These are phyloP conservation scores for Acer yangbiense DNA, from an alignment of 345 rosid species.

Conservation along the genomic window DNA sequence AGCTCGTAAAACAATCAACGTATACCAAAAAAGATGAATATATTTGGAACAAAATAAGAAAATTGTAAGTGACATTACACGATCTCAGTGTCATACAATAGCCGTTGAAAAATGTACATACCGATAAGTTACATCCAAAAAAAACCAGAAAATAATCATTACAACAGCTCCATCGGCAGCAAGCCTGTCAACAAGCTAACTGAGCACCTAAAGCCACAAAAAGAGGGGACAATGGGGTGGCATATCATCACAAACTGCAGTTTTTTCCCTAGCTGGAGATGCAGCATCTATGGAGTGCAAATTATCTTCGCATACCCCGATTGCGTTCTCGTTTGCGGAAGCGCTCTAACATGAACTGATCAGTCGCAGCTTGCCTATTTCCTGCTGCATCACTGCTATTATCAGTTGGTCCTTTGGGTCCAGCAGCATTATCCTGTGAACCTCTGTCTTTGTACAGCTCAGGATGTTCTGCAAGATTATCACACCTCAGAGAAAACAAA, in stretches of 20 bases:
- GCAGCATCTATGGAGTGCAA: not conserved
- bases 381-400: slow-evolving; percentile 53
- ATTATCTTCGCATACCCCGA: slow-evolving; percentile 83
- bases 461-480: slow-evolving; percentile 72
- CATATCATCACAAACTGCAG: not conserved
- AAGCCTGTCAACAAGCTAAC: not conserved
- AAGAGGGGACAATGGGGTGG: not conserved
- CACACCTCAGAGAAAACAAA: not conserved
- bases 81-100: not conserved
- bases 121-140: not conserved
- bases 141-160: not conserved
- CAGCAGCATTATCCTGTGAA: slow-evolving; percentile 49
- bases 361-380: slow-evolving; percentile 96
- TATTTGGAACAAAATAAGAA: not conserved
- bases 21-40: not conserved
- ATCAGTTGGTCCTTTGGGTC: slow-evolving; percentile 49
- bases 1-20: no score
- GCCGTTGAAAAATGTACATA: not conserved
- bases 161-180: not conserved
- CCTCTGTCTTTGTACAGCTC: slow-evolving; percentile 83
- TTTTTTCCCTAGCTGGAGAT: not conserved
- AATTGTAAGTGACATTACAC: not conserved
- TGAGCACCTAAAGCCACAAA: not conserved
- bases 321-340: slow-evolving; percentile 96
- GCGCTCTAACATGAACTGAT: slow-evolving; percentile 84